A percentile compares a stretch with the other conserved stretches of the same genome.
Evolutionary conservation across 768 basidiomycete species (phyloP).

Genomic region (Kockovaella imperatae): DNA sequence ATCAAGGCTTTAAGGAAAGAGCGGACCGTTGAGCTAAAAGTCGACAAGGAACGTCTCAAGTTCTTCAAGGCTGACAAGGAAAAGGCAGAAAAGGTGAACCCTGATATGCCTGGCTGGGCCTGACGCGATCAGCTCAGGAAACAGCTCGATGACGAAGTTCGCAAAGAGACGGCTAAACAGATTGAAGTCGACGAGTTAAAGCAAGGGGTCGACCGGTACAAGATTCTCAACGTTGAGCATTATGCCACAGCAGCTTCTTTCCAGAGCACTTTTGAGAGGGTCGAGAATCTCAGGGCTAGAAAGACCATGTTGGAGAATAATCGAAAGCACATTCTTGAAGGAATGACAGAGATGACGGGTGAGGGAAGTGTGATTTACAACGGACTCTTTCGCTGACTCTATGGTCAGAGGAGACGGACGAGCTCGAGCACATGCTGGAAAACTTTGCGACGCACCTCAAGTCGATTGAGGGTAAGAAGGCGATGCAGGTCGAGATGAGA

Average conservation of each 20-base stretch:
- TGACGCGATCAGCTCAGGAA: conserved; percentile 23
- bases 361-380: conserved; percentile 17
- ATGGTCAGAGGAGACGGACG: conserved; percentile 58
- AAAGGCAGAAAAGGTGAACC: conserved; percentile 67
- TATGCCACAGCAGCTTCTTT: conserved; percentile 78
- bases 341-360: conserved; percentile 63
- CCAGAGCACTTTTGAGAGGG: conserved; percentile 57
- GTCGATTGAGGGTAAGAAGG: conserved; percentile 19
- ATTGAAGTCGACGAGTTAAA: conserved; percentile 65
- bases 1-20: conserved; percentile 89
- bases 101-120: not conserved
- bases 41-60: conserved; percentile 78
- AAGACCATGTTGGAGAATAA: conserved; percentile 59
- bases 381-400: no score
- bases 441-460: conserved; percentile 48
- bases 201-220: conserved; percentile 57
- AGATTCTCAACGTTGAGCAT: conserved; percentile 52
- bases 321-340: conserved; percentile 57
- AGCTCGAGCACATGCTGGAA: conserved; percentile 49
- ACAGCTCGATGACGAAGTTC: conserved; percentile 56
- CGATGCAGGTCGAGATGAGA: conserved; percentile 18
- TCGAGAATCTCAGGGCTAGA: conserved; percentile 57
- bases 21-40: conserved; percentile 78
- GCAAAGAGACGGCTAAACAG: conserved; percentile 65
- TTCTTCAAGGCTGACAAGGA: conserved; percentile 71